Evolutionary conservation across 768 basidiomycete genomes (phyloP), one percentile per base, ranked within the genome.

Genomic region (Kockovaella imperatae): DNA sequence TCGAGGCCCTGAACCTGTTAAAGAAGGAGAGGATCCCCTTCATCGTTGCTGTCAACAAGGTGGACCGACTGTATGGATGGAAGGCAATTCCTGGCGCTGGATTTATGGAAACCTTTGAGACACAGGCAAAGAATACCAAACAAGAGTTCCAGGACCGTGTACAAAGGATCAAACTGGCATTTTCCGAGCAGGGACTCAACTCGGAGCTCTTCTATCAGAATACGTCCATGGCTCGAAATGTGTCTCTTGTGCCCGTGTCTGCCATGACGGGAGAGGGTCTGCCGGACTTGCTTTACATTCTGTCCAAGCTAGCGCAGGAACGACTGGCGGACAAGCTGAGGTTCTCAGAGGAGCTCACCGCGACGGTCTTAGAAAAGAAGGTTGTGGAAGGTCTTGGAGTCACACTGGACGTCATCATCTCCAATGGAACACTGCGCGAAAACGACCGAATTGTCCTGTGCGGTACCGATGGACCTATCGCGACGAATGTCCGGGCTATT

Each of bases 1-100:
- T 97, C 45, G 95, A 99, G 72, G 97, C 93, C 3, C 77, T 99
- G 24, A 84, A 91, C 34, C 74, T 99, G 49, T 78, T 99, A 42
- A 78, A 84, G 56, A 88, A 93, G 67, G 80, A 83, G 44, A 95
- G 95, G 74, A 97, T 93, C 6, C 95, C 95, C 0, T 99, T 99
- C 76, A 95, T 99, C 47, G 93, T 99, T 40, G 95, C 95, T 4
- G 76, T 99, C 38, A 99, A 99, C 77, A 96, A 99, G 89, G 95
- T 99, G 67, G 95, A 99, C 77, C 87, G 95, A 75, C 80, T 96
- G 69, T 97, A 93, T 68, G 84, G 84, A 52, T 99, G 95, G 95
- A 76, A 86, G 58, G 69, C 89, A 6, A 95, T 82, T 23, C 87
- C 90, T 2, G 83, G 97, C 73, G 86, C 83, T 47, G 86, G 87